Base-by-base conservation (phyloP, 192 early-diverging fungal species). In the Tieghemiomyces parasiticus region DNA sequence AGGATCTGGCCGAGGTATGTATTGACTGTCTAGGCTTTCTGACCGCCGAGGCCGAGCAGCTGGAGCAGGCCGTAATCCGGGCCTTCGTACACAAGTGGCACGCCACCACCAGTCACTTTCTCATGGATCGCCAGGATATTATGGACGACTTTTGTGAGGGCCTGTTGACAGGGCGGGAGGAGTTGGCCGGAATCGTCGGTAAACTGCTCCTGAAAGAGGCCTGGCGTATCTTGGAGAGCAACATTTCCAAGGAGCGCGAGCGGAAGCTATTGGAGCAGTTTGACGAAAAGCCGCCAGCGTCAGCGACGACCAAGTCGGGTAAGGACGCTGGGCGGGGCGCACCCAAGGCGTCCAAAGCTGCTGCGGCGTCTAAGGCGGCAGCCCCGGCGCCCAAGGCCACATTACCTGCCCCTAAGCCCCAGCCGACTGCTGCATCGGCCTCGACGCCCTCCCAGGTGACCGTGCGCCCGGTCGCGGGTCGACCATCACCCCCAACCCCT, bases 121-220 rank as follows among this genome's bases (percentile, higher is more conserved):
- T 66, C 32, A 63, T 73, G 59, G 70, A 71, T 62, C 67, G 85
- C 1, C 72, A 79, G 67, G 70, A 79, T 49, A 66, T 89, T n/a
- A 65, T 82, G n/a, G 70, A 81, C 19, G 74, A 81, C 42, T 85
- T 79, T 63, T 76, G 77, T 4, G 80, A 88, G 56, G 86, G 86
- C 20, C 67, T 88, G 47, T 69, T 82, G 46, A 80, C 71, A 0
- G 86, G 86, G 22, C 71, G 84, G 35, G 75, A 78, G 30, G 81
- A 84, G 47, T 69, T 88, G 24, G 81, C 84, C 2, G 86, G 82
- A 19, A 78, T 88, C 46, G 60, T 85, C 6, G 85, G 84, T 24
- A 81, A 81, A 60, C 60, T 84, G 60, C 83, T 86, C 73, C 74
- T 88, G 46, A 82, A 84, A 47, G 86, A 88, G 64, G 86, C 83